Percentiles rank a stretch among this genome's conserved stretches.
phyloP scores from a whole-genome alignment of 257 asterid genomes.

The Solanum chiquidenum region DNA sequence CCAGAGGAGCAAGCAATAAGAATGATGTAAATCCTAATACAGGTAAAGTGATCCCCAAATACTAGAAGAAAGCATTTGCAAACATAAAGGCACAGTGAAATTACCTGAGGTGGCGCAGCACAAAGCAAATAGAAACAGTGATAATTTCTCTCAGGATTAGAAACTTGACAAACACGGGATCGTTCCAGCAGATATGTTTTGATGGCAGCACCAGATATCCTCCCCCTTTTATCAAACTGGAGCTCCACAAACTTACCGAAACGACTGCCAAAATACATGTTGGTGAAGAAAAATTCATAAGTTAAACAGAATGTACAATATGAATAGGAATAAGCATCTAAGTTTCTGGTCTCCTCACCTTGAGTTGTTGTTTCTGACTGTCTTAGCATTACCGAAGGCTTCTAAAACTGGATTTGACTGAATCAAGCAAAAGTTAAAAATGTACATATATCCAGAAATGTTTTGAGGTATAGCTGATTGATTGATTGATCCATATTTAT shows the following conservation, averaged over 20 bases:
- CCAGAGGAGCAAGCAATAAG: neutral
- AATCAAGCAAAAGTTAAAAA: conserved; percentile 2
- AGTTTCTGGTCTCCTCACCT: conserved; percentile 31
- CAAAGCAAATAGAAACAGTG: conserved; percentile 94
- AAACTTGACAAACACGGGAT: conserved; percentile 87
- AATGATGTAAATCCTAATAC: neutral
- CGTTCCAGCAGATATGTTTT: conserved; percentile 89
- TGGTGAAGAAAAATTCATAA: neutral
- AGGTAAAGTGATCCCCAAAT: neutral
- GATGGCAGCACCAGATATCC: conserved; percentile 92
- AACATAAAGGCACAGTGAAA: neutral
- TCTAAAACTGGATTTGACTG: conserved; percentile 95
- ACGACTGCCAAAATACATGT: conserved; percentile 42
- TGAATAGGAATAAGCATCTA: neutral
- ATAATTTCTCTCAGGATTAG: conserved; percentile 92
- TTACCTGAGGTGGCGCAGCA: conserved; percentile 85
- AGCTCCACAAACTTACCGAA: conserved; percentile 92
- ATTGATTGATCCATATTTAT: neutral
- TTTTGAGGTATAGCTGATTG: neutral
- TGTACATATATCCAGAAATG: neutral
- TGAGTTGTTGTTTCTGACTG: conserved; percentile 85
- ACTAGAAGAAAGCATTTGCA: neutral
- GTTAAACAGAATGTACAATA: neutral
- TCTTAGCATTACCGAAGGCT: conserved; percentile 95
- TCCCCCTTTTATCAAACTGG: conserved; percentile 61